Conservation (phyloP, 768 basidiomycete species). For the Piloderma croceum region DNA sequence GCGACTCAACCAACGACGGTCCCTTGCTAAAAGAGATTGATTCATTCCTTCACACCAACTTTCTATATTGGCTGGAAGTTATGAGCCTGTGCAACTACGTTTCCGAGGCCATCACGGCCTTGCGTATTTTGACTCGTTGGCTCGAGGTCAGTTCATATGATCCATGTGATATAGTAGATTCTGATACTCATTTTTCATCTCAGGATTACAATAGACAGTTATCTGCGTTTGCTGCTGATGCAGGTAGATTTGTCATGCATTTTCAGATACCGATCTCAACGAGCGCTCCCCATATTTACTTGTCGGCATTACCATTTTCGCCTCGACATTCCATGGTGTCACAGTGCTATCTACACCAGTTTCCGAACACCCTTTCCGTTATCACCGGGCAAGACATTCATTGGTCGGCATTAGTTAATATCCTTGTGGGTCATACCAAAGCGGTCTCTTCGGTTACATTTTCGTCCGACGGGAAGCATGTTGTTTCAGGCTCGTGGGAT, state of each 20-base stretch:
- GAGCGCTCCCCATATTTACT: too few species aligned
- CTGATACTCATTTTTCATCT: too few species aligned
- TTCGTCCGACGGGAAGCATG: too few species aligned
- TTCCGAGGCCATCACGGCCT: neutral
- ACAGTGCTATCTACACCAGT: constrained; percentile 7
- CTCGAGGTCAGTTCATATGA: too few species aligned
- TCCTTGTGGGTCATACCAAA: too few species aligned
- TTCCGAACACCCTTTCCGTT: constrained; percentile 12
- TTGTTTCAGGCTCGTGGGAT: too few species aligned
- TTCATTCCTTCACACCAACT: constrained; percentile 16
- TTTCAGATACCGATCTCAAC: constrained; percentile 6
- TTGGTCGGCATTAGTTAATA: too few species aligned
- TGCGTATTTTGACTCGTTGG: constrained; percentile 1
- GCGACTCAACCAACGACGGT: too few species aligned
- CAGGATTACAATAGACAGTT: too few species aligned
- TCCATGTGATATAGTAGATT: too few species aligned
- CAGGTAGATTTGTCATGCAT: constrained; percentile 2
- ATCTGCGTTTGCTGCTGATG: constrained; percentile 9
- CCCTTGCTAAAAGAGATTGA: constrained; percentile 13
- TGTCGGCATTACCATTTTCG: constrained; percentile 23
- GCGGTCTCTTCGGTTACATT: too few species aligned
- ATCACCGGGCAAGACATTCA: constrained; percentile 6
- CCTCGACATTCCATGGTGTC: constrained; percentile 12
- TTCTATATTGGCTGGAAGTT: constrained; percentile 31
- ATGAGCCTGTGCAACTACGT: constrained; percentile 21